These are phyloP conservation scores for Leptodontidium sp. DNA, from an alignment of 2,329 filamentous ascomycete genomes.

Conservation along the genomic window DNA sequence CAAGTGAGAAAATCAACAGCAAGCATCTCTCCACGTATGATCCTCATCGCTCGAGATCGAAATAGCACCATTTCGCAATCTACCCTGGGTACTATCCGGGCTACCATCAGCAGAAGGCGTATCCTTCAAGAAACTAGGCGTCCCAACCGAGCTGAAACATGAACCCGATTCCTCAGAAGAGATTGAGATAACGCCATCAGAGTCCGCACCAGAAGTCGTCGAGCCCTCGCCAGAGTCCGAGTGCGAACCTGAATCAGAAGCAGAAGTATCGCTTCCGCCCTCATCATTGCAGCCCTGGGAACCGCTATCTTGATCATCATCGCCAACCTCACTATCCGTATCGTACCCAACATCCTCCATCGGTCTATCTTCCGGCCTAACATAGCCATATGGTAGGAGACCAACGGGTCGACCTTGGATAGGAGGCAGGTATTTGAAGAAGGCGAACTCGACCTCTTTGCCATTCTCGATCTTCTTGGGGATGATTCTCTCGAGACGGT, in stretches of 20 bases:
- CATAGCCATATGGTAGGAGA: conserved; percentile 34
- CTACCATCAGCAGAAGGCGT: neutral
- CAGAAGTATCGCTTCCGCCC: neutral
- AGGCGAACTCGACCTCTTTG: conserved; percentile 2
- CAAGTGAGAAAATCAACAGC: neutral
- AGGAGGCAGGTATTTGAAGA: conserved; percentile 31
- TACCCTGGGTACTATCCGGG: neutral
- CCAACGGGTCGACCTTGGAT: conserved; percentile 33
- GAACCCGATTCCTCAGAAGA: neutral
- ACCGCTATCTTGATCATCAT: conserved; percentile 20
- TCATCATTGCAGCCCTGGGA: neutral
- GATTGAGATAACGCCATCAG: neutral
- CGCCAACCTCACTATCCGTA: conserved; percentile 36
- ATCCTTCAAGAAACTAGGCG: neutral
- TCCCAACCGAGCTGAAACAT: neutral
- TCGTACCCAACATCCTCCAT: conserved; percentile 31
- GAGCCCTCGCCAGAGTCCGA: neutral
- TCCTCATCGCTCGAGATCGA: conserved; percentile 7
- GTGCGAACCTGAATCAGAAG: neutral
- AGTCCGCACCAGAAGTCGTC: neutral
- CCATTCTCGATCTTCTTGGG: conserved; percentile 3
- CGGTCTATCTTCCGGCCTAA: conserved; percentile 31
- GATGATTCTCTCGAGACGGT: conserved; percentile 49
- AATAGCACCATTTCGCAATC: neutral
- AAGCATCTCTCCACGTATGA: neutral